Conservation (phyloP, 164 flowering plant species). For the Magnolia changhungtana region DNA sequence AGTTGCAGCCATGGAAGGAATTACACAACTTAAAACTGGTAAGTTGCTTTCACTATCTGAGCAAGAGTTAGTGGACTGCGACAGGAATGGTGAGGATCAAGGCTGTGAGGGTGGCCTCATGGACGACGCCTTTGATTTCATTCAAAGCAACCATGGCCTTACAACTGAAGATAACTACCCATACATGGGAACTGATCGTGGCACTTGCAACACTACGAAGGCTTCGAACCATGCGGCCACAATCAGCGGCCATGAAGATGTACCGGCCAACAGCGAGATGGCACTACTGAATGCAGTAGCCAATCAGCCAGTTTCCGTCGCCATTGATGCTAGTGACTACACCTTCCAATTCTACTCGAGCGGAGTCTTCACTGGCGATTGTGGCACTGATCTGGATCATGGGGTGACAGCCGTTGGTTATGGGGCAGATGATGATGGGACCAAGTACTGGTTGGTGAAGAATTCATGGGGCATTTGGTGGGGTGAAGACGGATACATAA, state of each 20-base stretch:
- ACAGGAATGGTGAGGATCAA: constrained; percentile 4
- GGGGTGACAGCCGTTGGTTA: constrained; percentile 28
- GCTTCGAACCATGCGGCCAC: not conserved
- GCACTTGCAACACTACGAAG: constrained; percentile 8
- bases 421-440: constrained; percentile 21
- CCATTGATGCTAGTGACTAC: constrained; percentile 11
- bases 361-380: constrained; percentile 14
- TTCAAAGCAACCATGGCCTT: constrained; percentile 23
- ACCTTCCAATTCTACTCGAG: constrained; percentile 14
- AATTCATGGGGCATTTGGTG: constrained; percentile 30
- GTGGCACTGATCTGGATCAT: constrained; percentile 22
- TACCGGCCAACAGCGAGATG: constrained; percentile 8
- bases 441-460: constrained; percentile 31
- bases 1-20: constrained; percentile 16
- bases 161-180: constrained; percentile 30
- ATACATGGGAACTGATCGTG: constrained; percentile 22
- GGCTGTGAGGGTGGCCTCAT: constrained; percentile 24
- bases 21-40: constrained; percentile 9
- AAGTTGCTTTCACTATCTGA: constrained; percentile 14
- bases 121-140: constrained; percentile 26
- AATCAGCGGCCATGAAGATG: constrained; percentile 10
- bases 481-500: constrained; percentile 30
- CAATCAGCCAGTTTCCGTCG: constrained; percentile 15
- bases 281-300: constrained; percentile 13
- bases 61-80: constrained; percentile 22